Conservation (phyloP, 2,329 filamentous ascomycete genomes). For the Monilinia polystroma region DNA sequence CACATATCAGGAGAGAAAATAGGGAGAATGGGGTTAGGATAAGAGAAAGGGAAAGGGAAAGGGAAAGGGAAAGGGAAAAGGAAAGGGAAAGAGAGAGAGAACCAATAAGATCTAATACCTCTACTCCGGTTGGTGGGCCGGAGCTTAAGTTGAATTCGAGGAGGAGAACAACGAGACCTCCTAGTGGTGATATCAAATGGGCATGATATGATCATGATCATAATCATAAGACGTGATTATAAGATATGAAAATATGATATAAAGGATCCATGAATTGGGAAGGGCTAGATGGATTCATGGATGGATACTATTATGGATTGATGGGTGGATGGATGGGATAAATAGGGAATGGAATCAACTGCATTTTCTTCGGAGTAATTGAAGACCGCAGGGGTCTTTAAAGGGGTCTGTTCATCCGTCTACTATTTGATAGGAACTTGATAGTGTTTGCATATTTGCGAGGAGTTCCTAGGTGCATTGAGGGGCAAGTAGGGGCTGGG, state of each 20-base stretch:
- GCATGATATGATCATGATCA: slow-evolving; percentile 30
- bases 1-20: slow-evolving; percentile 24
- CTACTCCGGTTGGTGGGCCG: slow-evolving; percentile 26
- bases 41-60: slow-evolving; percentile 29
- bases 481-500: not conserved
- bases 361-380: slow-evolving; percentile 21
- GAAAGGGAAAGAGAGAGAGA: slow-evolving; percentile 25
- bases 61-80: slow-evolving; percentile 29
- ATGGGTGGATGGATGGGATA: slow-evolving; percentile 7
- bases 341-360: slow-evolving; percentile 9
- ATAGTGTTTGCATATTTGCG: slow-evolving; percentile 12
- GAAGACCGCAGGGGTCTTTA: not conserved
- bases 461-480: slow-evolving; percentile 5
- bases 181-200: slow-evolving; percentile 41
- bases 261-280: not conserved
- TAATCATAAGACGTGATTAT: not conserved
- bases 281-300: slow-evolving; percentile 1
- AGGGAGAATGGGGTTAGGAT: slow-evolving; percentile 29
- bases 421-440: not conserved
- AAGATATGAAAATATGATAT: not conserved
- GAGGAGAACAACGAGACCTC: slow-evolving; percentile 34
- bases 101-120: slow-evolving; percentile 27
- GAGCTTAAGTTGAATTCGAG: slow-evolving; percentile 37
- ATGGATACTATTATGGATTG: slow-evolving; percentile 1
- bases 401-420: not conserved